These are phyloP conservation scores for Phaeoacremonium minimum DNA, from an alignment of 2,329 filamentous ascomycete species.

Conservation along the genomic window DNA sequence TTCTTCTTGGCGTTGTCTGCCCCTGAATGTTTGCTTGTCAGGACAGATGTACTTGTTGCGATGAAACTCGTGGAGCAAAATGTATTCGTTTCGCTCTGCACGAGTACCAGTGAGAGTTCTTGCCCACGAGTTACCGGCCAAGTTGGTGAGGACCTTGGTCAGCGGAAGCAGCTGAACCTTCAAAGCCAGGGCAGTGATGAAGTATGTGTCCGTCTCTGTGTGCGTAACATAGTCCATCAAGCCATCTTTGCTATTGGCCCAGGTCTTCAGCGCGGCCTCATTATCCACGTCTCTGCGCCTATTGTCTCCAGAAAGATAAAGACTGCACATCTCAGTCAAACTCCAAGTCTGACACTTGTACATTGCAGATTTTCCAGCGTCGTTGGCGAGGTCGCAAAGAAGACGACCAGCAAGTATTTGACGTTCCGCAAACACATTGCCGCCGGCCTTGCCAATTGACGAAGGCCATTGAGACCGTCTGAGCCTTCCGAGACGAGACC, in stretches of 20 bases:
- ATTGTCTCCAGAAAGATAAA: conserved; percentile 74
- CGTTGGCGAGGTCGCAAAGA: conserved; percentile 91
- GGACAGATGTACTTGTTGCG: conserved; percentile 97
- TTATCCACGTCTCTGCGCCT: conserved; percentile 81
- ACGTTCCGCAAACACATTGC: conserved; percentile 89
- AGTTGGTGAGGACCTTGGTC: conserved; percentile 91
- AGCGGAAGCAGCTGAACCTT: conserved; percentile 88
- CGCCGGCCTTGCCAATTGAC: conserved; percentile 78
- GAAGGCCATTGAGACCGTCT: conserved; percentile 82
- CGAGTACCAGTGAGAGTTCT: conserved; percentile 92
- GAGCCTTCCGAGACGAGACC: conserved; percentile 88
- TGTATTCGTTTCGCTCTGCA: conserved; percentile 98
- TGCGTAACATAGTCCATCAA: conserved; percentile 92
- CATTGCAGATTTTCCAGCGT: conserved; percentile 96
- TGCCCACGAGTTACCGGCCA: conserved; percentile 98
- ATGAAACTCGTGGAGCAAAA: conserved; percentile 94
- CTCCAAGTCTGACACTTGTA: conserved; percentile 97
- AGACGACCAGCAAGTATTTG: conserved; percentile 85
- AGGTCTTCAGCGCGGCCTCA: conserved; percentile 79
- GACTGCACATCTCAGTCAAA: conserved; percentile 92
- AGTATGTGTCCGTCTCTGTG: conserved; percentile 93
- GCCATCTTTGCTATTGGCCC: conserved; percentile 78
- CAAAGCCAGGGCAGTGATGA: conserved; percentile 85
- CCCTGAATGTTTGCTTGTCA: conserved; percentile 83
- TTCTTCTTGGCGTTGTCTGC: conserved; percentile 68